Percentiles rank a stretch among this genome's conserved stretches.
phyloP scores from a whole-genome alignment of 768 basidiomycete species.

The Naganishia friedmannii region DNA sequence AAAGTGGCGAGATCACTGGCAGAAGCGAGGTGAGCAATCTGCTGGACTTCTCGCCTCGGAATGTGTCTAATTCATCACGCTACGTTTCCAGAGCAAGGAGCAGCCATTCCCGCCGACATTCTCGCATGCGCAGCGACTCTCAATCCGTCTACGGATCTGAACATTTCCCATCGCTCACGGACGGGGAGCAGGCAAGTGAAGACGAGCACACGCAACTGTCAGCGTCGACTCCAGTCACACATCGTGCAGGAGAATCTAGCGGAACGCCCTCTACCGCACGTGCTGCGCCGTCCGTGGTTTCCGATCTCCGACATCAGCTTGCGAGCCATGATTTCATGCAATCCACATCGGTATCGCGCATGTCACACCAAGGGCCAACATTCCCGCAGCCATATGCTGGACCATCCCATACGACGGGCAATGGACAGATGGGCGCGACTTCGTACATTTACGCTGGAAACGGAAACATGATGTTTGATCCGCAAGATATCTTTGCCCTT shows the following conservation, averaged over 20 bases:
- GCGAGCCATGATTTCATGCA: constrained; percentile 6
- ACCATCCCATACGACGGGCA: not conserved
- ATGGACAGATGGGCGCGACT: not conserved
- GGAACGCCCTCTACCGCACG: constrained; percentile 1
- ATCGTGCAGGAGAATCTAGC: not conserved
- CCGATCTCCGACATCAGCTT: constrained; percentile 6
- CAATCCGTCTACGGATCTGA: constrained; percentile 1
- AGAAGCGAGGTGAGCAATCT: constrained; percentile 8
- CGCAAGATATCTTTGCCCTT: constrained; percentile 1
- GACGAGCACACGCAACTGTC: not conserved
- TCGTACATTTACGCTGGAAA: not conserved
- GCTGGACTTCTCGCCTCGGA: not conserved
- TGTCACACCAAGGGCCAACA: not conserved
- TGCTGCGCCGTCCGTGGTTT: not conserved
- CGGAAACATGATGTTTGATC: not conserved
- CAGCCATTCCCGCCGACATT: constrained; percentile 10
- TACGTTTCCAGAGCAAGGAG: not conserved
- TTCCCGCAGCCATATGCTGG: not conserved
- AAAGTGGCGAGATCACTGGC: constrained; percentile 12
- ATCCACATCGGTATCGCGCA: constrained; percentile 15
- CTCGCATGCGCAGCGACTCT: constrained; percentile 21
- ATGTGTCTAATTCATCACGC: not conserved
- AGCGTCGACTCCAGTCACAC: not conserved
- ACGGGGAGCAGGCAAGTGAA: not conserved
- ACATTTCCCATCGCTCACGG: not conserved